A percentile compares a stretch with the other conserved stretches of the same genome.
These are phyloP conservation scores for Staphylotrichum tortipilum DNA, from an alignment of 495 filamentous ascomycete genomes.

Conservation along the genomic window DNA sequence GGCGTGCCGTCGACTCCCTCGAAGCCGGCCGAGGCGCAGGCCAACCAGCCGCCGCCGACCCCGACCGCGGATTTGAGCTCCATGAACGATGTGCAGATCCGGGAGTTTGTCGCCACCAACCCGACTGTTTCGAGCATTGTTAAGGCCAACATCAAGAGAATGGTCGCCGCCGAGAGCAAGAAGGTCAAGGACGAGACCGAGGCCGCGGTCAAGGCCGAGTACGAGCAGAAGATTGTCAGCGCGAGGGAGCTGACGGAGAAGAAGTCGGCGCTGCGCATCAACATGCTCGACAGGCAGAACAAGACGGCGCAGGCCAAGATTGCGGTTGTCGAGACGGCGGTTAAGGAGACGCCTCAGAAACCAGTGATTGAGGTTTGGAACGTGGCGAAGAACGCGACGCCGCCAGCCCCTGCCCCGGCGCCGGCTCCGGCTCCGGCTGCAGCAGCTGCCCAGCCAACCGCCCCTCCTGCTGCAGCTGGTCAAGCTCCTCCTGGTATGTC, in stretches of 20 bases:
- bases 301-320: slow-evolving; percentile 60
- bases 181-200: slow-evolving; percentile 47
- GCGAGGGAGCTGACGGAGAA: slow-evolving; percentile 50
- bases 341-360: slow-evolving; percentile 69
- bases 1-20: slow-evolving; percentile 31
- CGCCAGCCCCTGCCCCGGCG: slow-evolving; percentile 37
- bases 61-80: slow-evolving; percentile 29
- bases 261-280: slow-evolving; percentile 61
- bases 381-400: slow-evolving; percentile 61
- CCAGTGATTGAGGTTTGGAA: slow-evolving; percentile 82
- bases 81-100: slow-evolving; percentile 53
- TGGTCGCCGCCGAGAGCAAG: slow-evolving; percentile 50
- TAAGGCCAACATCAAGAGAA: slow-evolving; percentile 54
- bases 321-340: slow-evolving; percentile 68
- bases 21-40: slow-evolving; percentile 19
- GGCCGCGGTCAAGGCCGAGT: slow-evolving; percentile 32
- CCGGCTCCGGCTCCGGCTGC: slow-evolving; percentile 22
- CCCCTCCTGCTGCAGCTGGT: slow-evolving; percentile 16
- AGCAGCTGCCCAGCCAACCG: slow-evolving; percentile 4
- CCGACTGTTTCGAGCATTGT: slow-evolving; percentile 57
- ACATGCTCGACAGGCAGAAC: slow-evolving; percentile 67
- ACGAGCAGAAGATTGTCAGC: slow-evolving; percentile 41
- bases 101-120: slow-evolving; percentile 56
- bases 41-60: slow-evolving; percentile 25
- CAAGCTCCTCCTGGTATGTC: slow-evolving; percentile 24